These are phyloP conservation scores for Potentilla sterilis DNA, from an alignment of 306 rosid species.

Conservation along the genomic window DNA sequence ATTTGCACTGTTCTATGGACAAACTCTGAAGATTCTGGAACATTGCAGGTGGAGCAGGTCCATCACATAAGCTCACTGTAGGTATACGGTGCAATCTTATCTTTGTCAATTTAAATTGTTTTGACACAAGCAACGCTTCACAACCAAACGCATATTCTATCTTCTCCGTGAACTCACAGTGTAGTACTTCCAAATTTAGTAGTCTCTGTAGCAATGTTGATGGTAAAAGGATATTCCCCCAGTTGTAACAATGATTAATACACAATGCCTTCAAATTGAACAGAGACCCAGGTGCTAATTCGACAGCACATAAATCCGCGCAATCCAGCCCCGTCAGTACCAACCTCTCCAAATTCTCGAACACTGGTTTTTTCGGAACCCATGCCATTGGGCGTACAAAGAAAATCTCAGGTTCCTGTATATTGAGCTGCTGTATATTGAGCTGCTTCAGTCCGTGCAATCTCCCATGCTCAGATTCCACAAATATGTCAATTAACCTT, in stretches of 20 bases:
- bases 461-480: not conserved
- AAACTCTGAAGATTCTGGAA: too few species aligned
- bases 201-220: not conserved
- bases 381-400: too few species aligned
- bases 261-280: not conserved
- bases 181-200: not conserved
- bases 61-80: too few species aligned
- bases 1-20: too few species aligned
- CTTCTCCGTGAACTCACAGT: accelerated
- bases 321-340: accelerated
- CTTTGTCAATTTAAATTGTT: not conserved
- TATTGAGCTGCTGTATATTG: not conserved
- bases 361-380: not conserved
- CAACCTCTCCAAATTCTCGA: not conserved
- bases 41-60: too few species aligned
- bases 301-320: not conserved
- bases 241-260: accelerated
- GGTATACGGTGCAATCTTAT: not conserved
- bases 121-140: not conserved
- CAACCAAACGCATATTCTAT: not conserved
- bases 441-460: not conserved
- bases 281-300: not conserved
- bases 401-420: not conserved
- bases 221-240: not conserved
- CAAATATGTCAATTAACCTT: not conserved